phyloP scores from a whole-genome alignment of 805 yeast species.

The Nematodospora valgi region DNA sequence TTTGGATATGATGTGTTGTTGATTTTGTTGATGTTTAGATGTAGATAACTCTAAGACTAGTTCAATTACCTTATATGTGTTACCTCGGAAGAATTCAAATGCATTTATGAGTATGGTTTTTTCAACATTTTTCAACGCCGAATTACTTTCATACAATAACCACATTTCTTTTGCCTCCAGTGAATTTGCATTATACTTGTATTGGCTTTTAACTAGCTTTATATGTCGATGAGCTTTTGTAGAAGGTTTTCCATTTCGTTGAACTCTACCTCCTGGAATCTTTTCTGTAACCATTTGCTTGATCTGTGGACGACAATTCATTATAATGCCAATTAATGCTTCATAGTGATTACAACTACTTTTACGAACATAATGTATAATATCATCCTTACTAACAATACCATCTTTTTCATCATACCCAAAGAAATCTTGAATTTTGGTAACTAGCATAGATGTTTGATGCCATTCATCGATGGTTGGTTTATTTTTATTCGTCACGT shows the following conservation, averaged over 20 bases:
- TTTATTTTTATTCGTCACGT: background rate
- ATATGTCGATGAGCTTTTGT: background rate
- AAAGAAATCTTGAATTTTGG: slow-evolving; percentile 16
- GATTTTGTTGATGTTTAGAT: background rate
- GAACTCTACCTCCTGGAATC: slow-evolving; percentile 31
- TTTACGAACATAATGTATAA: slow-evolving; percentile 20
- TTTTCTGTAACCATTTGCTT: background rate
- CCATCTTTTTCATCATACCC: slow-evolving; percentile 10
- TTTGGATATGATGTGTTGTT: slow-evolving; percentile 2
- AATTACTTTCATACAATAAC: slow-evolving; percentile 29
- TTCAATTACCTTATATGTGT: slow-evolving; percentile 29
- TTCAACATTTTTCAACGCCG: slow-evolving; percentile 30
- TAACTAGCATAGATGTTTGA: slow-evolving; percentile 13
- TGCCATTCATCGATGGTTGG: slow-evolving; percentile 10
- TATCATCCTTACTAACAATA: slow-evolving; percentile 4
- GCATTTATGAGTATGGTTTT: slow-evolving; percentile 37
- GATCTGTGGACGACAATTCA: slow-evolving; percentile 9
- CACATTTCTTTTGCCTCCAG: slow-evolving; percentile 31
- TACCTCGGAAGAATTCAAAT: slow-evolving; percentile 43
- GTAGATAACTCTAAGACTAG: slow-evolving; percentile 3
- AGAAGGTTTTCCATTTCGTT: slow-evolving; percentile 15
- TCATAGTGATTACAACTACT: slow-evolving; percentile 23
- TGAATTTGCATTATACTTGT: slow-evolving; percentile 15
- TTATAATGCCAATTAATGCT: slow-evolving; percentile 37
- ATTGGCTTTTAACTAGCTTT: slow-evolving; percentile 5